Evolutionary conservation across 805 yeast genomes (phyloP), one percentile per base, ranked within the genome.

Genomic region (Zygosaccharomyces lentus): DNA sequence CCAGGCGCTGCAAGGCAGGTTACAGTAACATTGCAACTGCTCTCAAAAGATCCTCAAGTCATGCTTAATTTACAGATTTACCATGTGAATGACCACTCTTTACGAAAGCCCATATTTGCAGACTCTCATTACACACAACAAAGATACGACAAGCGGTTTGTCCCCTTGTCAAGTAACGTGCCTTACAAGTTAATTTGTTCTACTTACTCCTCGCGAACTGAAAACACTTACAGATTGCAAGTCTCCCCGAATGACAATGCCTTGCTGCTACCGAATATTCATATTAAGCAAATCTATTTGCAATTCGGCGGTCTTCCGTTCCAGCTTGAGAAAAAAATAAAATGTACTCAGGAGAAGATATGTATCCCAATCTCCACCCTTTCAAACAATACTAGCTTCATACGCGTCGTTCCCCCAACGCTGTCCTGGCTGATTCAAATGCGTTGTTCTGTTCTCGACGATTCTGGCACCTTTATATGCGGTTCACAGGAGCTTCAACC

Each of bases 291-390:
- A 37, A 46, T 52, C 3, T 54, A 34, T 37, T 47, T 45, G 7
- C 53, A 52, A 21, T 59, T 44, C 47, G 64, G 63, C n/a, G 57
- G 55, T 4, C 41, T 55, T 7, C 56, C 58, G 5, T 53, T 55
- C 27, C 62, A 59, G 15, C 16, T 41, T 7, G 36, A 35, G 5
- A 37, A 34, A 16, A 34, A 41, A 7, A 38, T 51, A 12, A 6
- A 7, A 1, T 58, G 62, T 52, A 17, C 37, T 2, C 10, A 34
- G 12, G 48, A 48, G 2, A 48, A 55, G 23, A 19, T 43, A 6
- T 51, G 54, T 44, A 24, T 54, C 25, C 23, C n/a, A 6, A 19
- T 53, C 10, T 13, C 16, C 3, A 39, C 42, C 34, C 24, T 9
- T 2, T 26, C 43, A 6, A 45, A 51, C 9, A 54, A 51, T 21